Base-by-base conservation (phyloP, 352 stramenopile species). In the Phytopythium cucurbitacearum region DNA sequence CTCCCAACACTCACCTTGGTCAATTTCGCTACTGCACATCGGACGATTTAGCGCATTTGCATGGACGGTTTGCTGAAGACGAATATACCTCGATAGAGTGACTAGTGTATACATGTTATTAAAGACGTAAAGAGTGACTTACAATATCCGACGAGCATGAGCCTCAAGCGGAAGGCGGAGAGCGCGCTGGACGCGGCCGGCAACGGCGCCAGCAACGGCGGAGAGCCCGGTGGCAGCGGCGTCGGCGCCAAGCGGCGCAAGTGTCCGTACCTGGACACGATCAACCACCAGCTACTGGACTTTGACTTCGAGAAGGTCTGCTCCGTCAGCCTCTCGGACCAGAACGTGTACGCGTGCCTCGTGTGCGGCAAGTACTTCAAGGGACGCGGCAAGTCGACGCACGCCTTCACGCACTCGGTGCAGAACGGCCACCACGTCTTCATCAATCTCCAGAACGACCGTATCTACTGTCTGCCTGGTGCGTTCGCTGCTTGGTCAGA, bases 321-420 rank as follows among this genome's bases (percentile, higher is more conserved):
- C 79, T 98, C 89, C 47, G 74, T 99, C 37, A 97, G 90, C 16
- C 76, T 99, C 35, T 95, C 86, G 15, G 96, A 98, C 59, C 85
- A 98, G 41, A 98, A 99, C 72, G 96, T 99, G 21, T 99, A 99
- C 71, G 89, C 83, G 15, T 99, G 97, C 71, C 85, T 99, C 8
- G 96, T 99, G 12, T 99, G 97, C 63, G 97, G 97, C 56, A 98
- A 98, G 64, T 99, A 98, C 74, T 99, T 99, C 66, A 91, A 98
- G 41, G 97, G 97, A 36, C 75, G 87, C 46, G 94, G 95, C 50
- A 75, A 80, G 60, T 85, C 80, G 39, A 99, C 91, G 12, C 87
- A 94, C 55, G 97, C 97, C 3, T 99, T 98, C 73, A 98, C 87
- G 37, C 97, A 99, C 71, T 94, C 86, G 40, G 87, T 99, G 49